These are phyloP conservation scores for Eutypella sp. DNA, from an alignment of 2,329 filamentous ascomycete species.

Conservation along the genomic window DNA sequence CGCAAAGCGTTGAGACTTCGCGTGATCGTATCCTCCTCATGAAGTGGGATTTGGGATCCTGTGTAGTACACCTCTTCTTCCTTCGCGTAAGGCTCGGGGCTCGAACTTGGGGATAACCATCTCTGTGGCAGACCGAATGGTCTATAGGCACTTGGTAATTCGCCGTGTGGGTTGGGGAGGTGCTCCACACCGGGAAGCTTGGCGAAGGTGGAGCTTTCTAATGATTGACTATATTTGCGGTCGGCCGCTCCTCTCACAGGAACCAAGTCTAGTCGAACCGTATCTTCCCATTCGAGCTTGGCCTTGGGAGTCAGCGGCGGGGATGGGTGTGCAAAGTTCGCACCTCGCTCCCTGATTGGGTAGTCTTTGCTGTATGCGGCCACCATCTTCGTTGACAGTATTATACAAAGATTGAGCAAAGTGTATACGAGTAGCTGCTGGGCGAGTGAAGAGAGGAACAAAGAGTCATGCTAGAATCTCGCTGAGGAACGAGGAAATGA, in stretches of 20 bases:
- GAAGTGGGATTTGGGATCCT: conserved; percentile 1
- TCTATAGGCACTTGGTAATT: neutral
- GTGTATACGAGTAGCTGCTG: neutral
- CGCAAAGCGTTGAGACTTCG: conserved; percentile 19
- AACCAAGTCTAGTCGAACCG: conserved; percentile 2
- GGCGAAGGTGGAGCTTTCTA: neutral
- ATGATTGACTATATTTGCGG: neutral
- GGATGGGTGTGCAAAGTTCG: conserved; percentile 10
- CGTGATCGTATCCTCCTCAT: conserved; percentile 15
- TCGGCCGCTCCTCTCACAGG: neutral
- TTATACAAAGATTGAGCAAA: no score
- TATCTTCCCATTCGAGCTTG: conserved; percentile 12
- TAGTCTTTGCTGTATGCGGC: neutral
- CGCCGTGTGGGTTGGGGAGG: conserved; percentile 2
- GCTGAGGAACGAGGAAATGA: neutral
- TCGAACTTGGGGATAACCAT: conserved; percentile 11
- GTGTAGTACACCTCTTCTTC: conserved; percentile 5
- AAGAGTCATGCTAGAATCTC: neutral
- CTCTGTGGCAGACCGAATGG: neutral
- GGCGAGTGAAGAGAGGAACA: neutral
- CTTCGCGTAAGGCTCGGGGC: conserved; percentile 11
- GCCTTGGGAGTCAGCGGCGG: conserved; percentile 13
- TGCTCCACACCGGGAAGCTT: conserved; percentile 11
- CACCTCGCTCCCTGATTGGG: neutral
- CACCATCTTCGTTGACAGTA: no score